These are phyloP conservation scores for Plasmodium gonderi DNA, from an alignment of 169 alveolate genomes.

Conservation along the genomic window DNA sequence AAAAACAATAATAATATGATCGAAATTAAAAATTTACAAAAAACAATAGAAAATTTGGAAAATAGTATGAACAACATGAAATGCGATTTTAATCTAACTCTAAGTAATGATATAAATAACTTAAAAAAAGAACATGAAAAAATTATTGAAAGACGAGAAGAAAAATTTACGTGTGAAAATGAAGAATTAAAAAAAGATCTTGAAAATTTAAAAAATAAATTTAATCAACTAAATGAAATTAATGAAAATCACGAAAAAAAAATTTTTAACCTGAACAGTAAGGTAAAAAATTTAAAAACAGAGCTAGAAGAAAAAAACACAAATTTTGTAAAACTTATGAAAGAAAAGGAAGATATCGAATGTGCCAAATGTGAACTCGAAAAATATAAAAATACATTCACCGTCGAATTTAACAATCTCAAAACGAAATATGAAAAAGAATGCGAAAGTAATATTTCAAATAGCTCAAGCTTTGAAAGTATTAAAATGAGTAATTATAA, in stretches of 20 bases:
- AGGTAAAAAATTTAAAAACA: slow-evolving; percentile 37
- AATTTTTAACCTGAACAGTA: slow-evolving; percentile 26
- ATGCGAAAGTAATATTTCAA: slow-evolving; percentile 64
- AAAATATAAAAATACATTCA: slow-evolving; percentile 26
- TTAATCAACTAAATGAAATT: slow-evolving; percentile 8
- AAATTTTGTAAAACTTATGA: slow-evolving; percentile 24
- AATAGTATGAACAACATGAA: slow-evolving; percentile 15
- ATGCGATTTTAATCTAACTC: slow-evolving; percentile 20
- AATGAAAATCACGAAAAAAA: slow-evolving; percentile 42
- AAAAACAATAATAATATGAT: slow-evolving; percentile 34
- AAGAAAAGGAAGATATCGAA: slow-evolving; percentile 67
- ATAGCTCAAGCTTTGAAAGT: slow-evolving; percentile 67
- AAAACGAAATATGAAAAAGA: slow-evolving; percentile 59
- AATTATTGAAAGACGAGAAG: slow-evolving; percentile 25
- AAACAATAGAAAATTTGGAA: slow-evolving; percentile 74
- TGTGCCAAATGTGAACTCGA: slow-evolving; percentile 21
- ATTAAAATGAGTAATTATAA: slow-evolving; percentile 31
- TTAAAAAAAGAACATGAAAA: slow-evolving; percentile 39
- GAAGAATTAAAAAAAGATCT: slow-evolving; percentile 42
- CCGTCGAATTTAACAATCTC: slow-evolving; percentile 47
- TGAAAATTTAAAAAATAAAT: slow-evolving; percentile 48
- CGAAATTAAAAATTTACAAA: slow-evolving; percentile 30
- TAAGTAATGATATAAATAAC: slow-evolving; percentile 35
- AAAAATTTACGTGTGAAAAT: slow-evolving; percentile 28
- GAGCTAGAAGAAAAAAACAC: slow-evolving; percentile 62